phyloP scores from a whole-genome alignment of 805 yeast species.

The Kazachstania bromeliacearum region DNA sequence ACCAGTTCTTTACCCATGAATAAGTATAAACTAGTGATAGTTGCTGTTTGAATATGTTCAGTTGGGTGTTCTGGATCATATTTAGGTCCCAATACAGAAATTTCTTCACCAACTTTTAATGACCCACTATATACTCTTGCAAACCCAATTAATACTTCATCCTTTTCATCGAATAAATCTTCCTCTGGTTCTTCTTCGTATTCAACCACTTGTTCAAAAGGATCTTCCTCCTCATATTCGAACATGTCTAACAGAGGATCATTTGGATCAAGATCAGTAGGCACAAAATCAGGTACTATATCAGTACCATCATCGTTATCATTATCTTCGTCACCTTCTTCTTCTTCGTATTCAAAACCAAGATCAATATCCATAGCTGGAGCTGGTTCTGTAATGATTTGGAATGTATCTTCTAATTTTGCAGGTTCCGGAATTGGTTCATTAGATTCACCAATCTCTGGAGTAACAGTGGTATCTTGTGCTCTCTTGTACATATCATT shows the following conservation, averaged over 20 bases:
- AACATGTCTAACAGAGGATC: slow-evolving; percentile 31
- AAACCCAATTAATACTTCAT: slow-evolving; percentile 76
- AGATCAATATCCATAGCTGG: slow-evolving; percentile 22
- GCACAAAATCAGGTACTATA: slow-evolving; percentile 18
- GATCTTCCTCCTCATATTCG: slow-evolving; percentile 48
- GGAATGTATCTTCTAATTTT: slow-evolving; percentile 9
- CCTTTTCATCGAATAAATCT: slow-evolving; percentile 38
- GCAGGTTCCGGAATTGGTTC: slow-evolving; percentile 6
- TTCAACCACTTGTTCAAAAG: slow-evolving; percentile 19
- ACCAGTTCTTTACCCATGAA: slow-evolving; percentile 90
- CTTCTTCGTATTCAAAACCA: slow-evolving; percentile 17
- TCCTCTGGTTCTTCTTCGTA: slow-evolving; percentile 33
- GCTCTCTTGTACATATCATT: slow-evolving; percentile 19
- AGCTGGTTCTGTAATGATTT: slow-evolving; percentile 19
- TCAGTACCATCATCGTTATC: slow-evolving; percentile 15
- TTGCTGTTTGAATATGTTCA: slow-evolving; percentile 47
- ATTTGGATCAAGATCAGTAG: slow-evolving; percentile 29
- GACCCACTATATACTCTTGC: slow-evolving; percentile 86
- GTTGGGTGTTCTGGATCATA: slow-evolving; percentile 58
- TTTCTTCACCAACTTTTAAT: slow-evolving; percentile 59
- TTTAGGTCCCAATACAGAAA: slow-evolving; percentile 78
- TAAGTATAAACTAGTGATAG: slow-evolving; percentile 60
- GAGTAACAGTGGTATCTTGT: slow-evolving; percentile 21
- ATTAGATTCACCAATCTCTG: slow-evolving; percentile 11
- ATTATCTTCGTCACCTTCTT: slow-evolving; percentile 11